These are phyloP conservation scores for Nothopassalora personata DNA, from an alignment of 2,329 filamentous ascomycete genomes.

Conservation along the genomic window DNA sequence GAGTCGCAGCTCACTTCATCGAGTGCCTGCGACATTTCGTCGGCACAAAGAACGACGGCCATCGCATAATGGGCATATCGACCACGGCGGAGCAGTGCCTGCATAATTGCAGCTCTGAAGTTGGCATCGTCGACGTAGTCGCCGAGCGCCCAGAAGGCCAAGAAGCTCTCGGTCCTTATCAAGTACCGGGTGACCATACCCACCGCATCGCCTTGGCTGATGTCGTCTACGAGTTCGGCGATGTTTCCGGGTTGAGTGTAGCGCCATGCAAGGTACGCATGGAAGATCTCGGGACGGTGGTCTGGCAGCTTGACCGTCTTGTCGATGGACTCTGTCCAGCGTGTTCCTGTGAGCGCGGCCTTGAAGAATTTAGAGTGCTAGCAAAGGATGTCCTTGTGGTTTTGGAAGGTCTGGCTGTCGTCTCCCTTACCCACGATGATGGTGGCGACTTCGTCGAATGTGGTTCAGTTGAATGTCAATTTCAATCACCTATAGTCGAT, in stretches of 20 bases:
- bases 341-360: conserved; percentile 3
- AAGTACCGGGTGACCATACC: too few relatives aligned
- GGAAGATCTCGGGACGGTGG: conserved; percentile 6
- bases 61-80: too few relatives aligned
- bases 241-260: conserved; percentile 4
- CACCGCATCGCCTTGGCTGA: background rate
- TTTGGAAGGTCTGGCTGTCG: conserved; percentile 2
- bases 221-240: background rate
- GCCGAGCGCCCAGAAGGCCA: background rate
- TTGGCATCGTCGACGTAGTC: background rate
- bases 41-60: too few relatives aligned
- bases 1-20: background rate
- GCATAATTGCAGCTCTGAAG: background rate
- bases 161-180: background rate
- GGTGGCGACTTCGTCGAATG: background rate
- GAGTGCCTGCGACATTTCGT: background rate
- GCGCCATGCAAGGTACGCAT: conserved; percentile 17
- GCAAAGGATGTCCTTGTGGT: conserved; percentile 14
- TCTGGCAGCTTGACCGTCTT: conserved; percentile 7
- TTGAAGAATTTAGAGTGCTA: conserved; percentile 13
- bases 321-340: conserved; percentile 6
- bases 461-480: background rate
- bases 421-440: conserved; percentile 9
- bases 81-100: background rate
- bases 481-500: too few relatives aligned